A percentile compares a stretch with the other conserved stretches of the same genome.
Conservation (phyloP, 768 basidiomycete genomes). For the Ramaria sp. region DNA sequence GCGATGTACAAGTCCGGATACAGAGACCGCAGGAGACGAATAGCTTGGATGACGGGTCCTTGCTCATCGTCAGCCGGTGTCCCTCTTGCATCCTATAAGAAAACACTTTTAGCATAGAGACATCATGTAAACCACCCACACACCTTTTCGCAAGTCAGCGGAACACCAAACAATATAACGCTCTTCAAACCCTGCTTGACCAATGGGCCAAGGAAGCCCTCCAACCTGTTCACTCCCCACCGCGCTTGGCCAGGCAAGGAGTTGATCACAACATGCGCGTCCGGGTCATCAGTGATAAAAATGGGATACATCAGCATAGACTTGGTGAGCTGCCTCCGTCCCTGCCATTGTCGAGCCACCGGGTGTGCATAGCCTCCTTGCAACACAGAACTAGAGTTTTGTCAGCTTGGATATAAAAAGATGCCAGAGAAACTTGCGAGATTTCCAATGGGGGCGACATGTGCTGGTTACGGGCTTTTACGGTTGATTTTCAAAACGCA, state of each 20-base stretch:
- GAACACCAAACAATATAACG: conserved; percentile 93
- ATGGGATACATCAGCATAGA: conserved; percentile 99
- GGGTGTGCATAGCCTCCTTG: conserved; percentile 95
- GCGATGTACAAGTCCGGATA: conserved; percentile 87
- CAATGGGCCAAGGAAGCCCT: conserved; percentile 76
- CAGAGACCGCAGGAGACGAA: conserved; percentile 59
- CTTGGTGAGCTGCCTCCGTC: conserved; percentile 67
- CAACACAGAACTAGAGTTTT: conserved; percentile 49
- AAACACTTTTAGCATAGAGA: neutral
- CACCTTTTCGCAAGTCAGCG: conserved; percentile 70
- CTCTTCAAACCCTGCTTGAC: conserved; percentile 83
- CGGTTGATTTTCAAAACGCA: neutral
- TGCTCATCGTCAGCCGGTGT: conserved; percentile 81
- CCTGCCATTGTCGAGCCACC: conserved; percentile 80
- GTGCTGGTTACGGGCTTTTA: neutral
- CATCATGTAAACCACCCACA: neutral
- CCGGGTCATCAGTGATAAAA: conserved; percentile 91
- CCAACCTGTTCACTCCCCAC: conserved; percentile 94
- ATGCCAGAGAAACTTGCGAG: neutral
- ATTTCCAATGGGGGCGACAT: conserved; percentile 7
- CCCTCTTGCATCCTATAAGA: conserved; percentile 60
- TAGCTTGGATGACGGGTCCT: conserved; percentile 93
- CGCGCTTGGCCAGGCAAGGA: conserved; percentile 78
- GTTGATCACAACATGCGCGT: conserved; percentile 67
- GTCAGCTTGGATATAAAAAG: neutral